Percentiles rank a stretch among this genome's conserved stretches.
These are phyloP conservation scores for Naganishia onofrii DNA, from an alignment of 768 basidiomycete species.

Conservation along the genomic window DNA sequence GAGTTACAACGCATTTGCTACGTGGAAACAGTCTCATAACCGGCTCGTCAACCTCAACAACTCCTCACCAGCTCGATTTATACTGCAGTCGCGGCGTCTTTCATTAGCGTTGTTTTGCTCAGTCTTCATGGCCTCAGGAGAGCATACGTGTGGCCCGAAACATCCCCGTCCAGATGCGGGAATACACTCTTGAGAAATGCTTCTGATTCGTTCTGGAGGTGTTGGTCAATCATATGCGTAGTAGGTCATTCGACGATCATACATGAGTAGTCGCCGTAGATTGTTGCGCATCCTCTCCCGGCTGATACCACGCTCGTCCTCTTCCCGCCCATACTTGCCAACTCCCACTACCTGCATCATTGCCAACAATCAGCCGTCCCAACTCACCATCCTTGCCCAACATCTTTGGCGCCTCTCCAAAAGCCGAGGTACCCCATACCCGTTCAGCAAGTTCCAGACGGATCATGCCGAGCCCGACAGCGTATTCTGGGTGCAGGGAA, in stretches of 20 bases:
- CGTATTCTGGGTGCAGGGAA: slow-evolving; percentile 52
- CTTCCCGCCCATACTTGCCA: slow-evolving; percentile 72
- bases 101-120: too few relatives aligned
- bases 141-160: too few relatives aligned
- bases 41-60: too few relatives aligned
- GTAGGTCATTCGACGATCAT: background rate
- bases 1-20: too few relatives aligned
- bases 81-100: too few relatives aligned
- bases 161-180: too few relatives aligned
- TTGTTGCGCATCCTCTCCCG: slow-evolving; percentile 26
- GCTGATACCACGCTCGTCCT: slow-evolving; percentile 43
- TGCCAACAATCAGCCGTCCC: slow-evolving; percentile 50
- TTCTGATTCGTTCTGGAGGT: too few relatives aligned
- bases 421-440: slow-evolving; percentile 35
- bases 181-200: too few relatives aligned
- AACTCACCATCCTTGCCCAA: slow-evolving; percentile 55
- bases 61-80: too few relatives aligned
- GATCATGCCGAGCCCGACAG: slow-evolving; percentile 73
- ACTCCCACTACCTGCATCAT: slow-evolving; percentile 52
- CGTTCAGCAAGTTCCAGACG: slow-evolving; percentile 71
- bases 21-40: too few relatives aligned
- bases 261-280: slow-evolving; percentile 15
- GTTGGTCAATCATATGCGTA: background rate
- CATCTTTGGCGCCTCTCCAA: slow-evolving; percentile 11
- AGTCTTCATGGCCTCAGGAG: too few relatives aligned